Base-by-base conservation (phyloP, 768 basidiomycete species). In the Scleroderma citrinum region DNA sequence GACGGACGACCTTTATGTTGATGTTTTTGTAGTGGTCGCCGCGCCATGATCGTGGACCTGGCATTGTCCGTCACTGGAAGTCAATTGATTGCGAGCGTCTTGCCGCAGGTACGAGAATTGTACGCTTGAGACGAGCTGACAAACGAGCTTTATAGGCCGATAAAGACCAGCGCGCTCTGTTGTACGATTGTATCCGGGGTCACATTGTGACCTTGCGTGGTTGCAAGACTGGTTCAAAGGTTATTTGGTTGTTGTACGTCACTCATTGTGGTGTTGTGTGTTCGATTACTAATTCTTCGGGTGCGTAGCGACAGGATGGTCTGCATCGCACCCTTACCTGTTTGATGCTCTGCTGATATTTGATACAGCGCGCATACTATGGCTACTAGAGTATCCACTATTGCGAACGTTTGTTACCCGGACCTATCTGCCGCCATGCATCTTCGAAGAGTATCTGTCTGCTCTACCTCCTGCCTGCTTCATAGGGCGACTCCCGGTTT, bases 171-270 rank as follows among this genome's bases (percentile, higher is more conserved):
- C 81, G 90, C 19, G 81, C 84, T 3, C 65, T 83, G 51, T 71
- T 92, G 31, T 92, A 90, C 58, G 89, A 92, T 37, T 90, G 90
- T 57, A 90, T 92, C 54, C 76, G 85, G 34, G 87, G 87, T 3
- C 88, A 92, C 59, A 90, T 92, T 55, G 89, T 92, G 41, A 92
- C 89, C 24, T 73, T 92, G n/a, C 80, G 90, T 32, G 90, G 90
- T 19, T 91, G 88, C 63, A 92, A 92, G 74, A 90, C 90, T 2
- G 90, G 90, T 23, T 91, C 89, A 1, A 91, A 90, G 62, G 87
- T 92, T 59, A 92, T 92, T 60, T 92, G 90, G 90, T 75, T 92
- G 44, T 92, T 92, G 77, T 78, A 62, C 42, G 76, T 44, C 42
- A 34, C 30, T 21, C 38, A 38, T 53, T 20, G 39, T 49, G 19